Evolutionary conservation across 139 green algal genomes (phyloP), one percentile per base, ranked within the genome.

Genomic region (Haematococcus lacustris): DNA sequence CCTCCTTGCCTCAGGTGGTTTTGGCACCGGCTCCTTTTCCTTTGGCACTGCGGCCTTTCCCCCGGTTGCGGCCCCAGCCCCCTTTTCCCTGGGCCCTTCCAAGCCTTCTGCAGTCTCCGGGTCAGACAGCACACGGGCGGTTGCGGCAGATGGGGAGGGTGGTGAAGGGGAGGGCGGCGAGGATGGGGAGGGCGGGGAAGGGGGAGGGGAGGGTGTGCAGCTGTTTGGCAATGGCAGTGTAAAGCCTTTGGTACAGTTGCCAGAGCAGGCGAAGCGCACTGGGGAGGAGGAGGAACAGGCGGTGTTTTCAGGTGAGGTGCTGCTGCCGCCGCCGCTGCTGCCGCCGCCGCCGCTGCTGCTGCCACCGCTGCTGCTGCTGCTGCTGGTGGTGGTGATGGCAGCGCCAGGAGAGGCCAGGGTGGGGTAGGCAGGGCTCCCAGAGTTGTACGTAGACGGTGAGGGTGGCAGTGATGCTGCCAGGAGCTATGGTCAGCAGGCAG

Each of bases 221-320:
- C 21, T 64, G 21, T 64, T 64, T 32, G 53, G 26, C 53, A 32
- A 32, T 4, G 9, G 23, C 23, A 4, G 4, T 21, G 53, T 30
- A 30, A 30, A 69, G 64, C 72, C 72, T 6, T 64, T 72, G 35
- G 72, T 77, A 25, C 43, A 4, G 30, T 33, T 77, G 38, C 72
- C 72, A 28, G 72, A 72, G 37, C 50, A 83, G 43, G 67, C 78
- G 2, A 78, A 81, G 60, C 65, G 82, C 6, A 96, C 90, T 1
- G 91, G 91, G 4, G 91, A 96, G 80, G 91, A 96, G 79, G 71
- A 80, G 23, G 91, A 96, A 78, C 61, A 66, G 9, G 80, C 71
- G 0, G 61, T 88, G 21, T 93, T 85, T 53, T 76, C 86, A 50
- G 85, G 85, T 85, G 66, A 7, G 69, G 23, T 67, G 4, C 30